Evolutionary conservation across 192 early-diverging fungal genomes (phyloP), one percentile per base, ranked within the genome.

Genomic region (Dimargaris cristalligena): DNA sequence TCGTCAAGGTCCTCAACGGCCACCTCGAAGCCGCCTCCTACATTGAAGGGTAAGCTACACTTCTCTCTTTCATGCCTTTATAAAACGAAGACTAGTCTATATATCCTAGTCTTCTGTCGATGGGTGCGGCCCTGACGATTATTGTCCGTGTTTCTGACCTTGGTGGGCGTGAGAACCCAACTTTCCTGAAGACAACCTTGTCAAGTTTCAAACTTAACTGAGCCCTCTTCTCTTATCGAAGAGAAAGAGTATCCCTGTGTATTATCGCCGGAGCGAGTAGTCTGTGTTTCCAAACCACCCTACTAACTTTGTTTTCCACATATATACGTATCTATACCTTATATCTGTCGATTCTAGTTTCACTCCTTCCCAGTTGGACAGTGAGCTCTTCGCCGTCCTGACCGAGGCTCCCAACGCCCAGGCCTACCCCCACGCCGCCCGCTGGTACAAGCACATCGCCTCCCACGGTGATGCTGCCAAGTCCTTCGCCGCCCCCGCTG

Each of bases 401-500:
- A 62, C 78, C 45, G 79, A 71, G 52, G 86, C 81, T 60, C 89
- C 90, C 63, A 76, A 81, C 52, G 80, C 82, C 63, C 66, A 59
- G 60, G 74, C 77, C 59, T 90, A 78, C 76, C 91, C 90, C 60
- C 86, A 97, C 71, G 82, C 85, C 60, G 82, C 87, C 64, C 86
- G 93, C 75, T 97, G 93, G 93, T 93, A 91, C 83, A 83, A 81
- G 71, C 91, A 97, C 83, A 88, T 97, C 65, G 74, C 76, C 45
- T 63, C 78, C 35, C 50, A 52, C 23, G 82, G 80, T 64, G 79
- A 85, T 52, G 76, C 62, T 33, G 72, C 70, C 52, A 70, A 75
- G 63, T 25, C 6, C 25, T 23, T 16, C 30, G 79, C 74, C 52
- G 71, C 78, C 56, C 41, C 72, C 51, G 65, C 78, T 54, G 44